Evolutionary conservation across 176 grass and related monocot genomes (phyloP), one percentile per base, ranked within the genome.

Genomic region (Eragrostis nindensis): DNA sequence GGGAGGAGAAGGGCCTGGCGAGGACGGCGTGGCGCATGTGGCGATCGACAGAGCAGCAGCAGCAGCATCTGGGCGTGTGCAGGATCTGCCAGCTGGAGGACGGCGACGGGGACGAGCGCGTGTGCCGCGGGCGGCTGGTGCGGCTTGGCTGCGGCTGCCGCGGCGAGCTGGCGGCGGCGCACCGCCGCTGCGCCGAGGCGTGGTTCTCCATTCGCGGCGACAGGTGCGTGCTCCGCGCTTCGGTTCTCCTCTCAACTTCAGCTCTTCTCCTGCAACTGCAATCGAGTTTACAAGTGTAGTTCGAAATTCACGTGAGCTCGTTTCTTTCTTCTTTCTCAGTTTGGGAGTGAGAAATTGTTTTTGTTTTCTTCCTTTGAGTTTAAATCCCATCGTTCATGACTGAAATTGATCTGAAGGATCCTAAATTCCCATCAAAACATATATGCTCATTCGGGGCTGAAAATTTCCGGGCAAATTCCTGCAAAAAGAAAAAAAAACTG

Each of bases 201-300:
- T 97, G 94, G 94, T 97, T 97, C 80, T 87, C 53, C 76, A 39
- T 91, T n/a, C 90, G 77, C 66, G 94, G 94, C 43, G 84, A 87
- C 80, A 97, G 80, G 90, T 83, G 70, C 25, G 41, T 9, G 21
- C 53, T 70, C n/a, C n/a, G n/a, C n/a, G 41, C 42, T 62, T 14
- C 1, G n/a, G n/a, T n/a, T n/a, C 4, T 49, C 38, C 42, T 42
- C 38, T 41, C 73, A 57, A 24, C 11, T 43, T 56, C 14, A 22
- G 36, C 13, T 42, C 38, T 43, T 57, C 11, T 4, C n/a, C 59
- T 27, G n/a, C 38, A 41, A 61, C 10, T 75, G 38, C 53, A 3
- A 12, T 72, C 55, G n/a, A 60, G 56, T 25, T 60, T 26, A 26
- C 21, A 55, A 59, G 8, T 11, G 55, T 25, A n/a, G 1, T 13